phyloP scores from a whole-genome alignment of 805 yeast genomes.

The Groenewaldozyma salmanticensis region DNA sequence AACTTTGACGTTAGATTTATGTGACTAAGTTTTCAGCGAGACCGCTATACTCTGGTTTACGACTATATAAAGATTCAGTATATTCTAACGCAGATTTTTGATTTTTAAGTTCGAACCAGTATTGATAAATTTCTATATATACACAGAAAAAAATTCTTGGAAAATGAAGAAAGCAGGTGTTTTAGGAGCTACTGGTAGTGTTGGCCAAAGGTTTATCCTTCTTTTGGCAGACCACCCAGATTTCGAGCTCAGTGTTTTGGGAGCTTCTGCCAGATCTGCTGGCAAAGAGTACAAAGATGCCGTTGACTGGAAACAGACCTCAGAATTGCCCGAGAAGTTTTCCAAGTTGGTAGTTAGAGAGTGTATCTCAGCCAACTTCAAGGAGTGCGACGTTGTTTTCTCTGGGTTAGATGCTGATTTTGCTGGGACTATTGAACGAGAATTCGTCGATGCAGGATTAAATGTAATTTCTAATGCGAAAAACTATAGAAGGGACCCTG shows the following conservation, averaged over 20 bases:
- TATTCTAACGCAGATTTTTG: too few relatives aligned
- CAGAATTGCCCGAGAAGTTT: constrained; percentile 61
- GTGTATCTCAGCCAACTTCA: constrained; percentile 68
- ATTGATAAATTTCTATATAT: too few relatives aligned
- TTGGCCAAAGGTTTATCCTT: constrained; percentile 91
- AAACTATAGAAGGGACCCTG: constrained; percentile 79
- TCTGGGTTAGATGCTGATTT: constrained; percentile 89
- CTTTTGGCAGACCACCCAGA: constrained; percentile 81
- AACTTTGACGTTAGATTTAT: too few relatives aligned
- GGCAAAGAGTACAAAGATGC: constrained; percentile 83
- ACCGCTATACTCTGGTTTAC: too few relatives aligned
- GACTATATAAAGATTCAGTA: too few relatives aligned
- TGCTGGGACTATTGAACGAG: constrained; percentile 89
- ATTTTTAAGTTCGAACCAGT: too few relatives aligned
- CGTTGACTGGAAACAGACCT: constrained; percentile 89
- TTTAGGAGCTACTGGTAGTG: constrained; percentile 96
- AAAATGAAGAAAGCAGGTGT: constrained; percentile 49
- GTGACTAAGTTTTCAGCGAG: too few relatives aligned
- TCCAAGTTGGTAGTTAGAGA: constrained; percentile 58
- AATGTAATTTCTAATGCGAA: constrained; percentile 91
- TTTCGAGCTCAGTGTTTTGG: constrained; percentile 72
- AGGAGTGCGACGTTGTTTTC: constrained; percentile 87
- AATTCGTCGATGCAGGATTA: constrained; percentile 69
- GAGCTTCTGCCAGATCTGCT: constrained; percentile 91
- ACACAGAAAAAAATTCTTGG: too few relatives aligned